Percentiles rank a stretch among this genome's conserved stretches.
Evolutionary conservation across 75 land plant genomes (phyloP).

Genomic region (Sequoia sempervirens): DNA sequence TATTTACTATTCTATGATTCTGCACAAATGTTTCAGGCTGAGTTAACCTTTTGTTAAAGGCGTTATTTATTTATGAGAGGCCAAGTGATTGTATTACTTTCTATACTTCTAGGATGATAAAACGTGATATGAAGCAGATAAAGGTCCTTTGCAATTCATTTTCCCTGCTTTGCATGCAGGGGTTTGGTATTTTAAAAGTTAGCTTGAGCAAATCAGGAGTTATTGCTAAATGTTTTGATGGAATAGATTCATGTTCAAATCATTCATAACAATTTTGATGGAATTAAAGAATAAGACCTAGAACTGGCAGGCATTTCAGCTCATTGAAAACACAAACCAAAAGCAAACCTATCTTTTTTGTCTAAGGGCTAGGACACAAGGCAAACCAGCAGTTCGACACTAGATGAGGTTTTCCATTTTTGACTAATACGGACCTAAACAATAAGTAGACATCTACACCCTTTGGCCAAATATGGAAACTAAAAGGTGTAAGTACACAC

Average conservation of each 20-base stretch:
- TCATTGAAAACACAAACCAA: no score
- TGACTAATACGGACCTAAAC: no score
- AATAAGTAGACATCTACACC: no score
- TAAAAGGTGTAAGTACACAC: no score
- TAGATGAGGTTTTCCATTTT: no score
- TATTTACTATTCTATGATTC: background rate
- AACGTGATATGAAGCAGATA: background rate
- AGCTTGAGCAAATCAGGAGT: background rate
- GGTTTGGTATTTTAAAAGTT: background rate
- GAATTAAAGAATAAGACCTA: no score
- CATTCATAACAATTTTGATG: background rate
- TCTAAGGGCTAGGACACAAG: no score
- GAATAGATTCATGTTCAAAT: background rate
- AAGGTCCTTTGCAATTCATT: background rate
- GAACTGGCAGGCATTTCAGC: no score
- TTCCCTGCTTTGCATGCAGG: background rate
- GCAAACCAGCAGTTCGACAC: no score
- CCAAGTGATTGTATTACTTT: background rate
- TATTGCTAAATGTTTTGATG: background rate
- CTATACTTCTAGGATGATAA: background rate
- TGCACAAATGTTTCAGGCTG: background rate
- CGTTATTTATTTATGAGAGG: background rate
- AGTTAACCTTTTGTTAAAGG: background rate
- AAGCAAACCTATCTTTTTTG: no score
- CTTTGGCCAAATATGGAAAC: no score